phyloP scores from a whole-genome alignment of 768 basidiomycete genomes.

The Lactarius psammicola region DNA sequence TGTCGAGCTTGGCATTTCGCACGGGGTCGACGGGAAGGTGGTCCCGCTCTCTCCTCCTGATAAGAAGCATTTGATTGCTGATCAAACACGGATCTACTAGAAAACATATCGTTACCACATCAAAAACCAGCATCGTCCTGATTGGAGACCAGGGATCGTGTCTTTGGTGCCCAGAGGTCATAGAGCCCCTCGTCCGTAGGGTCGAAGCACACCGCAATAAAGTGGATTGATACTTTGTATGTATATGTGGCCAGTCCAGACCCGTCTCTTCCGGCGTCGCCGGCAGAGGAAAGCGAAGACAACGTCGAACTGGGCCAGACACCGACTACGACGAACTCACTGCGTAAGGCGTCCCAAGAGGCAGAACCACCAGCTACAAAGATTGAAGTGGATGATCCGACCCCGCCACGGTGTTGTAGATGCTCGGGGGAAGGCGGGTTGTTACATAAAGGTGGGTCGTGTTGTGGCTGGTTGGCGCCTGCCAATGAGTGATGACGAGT shows the following conservation, averaged over 20 bases:
- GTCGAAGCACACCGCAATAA: conserved; percentile 72
- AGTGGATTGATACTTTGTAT: conserved; percentile 47
- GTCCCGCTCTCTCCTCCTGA: no score
- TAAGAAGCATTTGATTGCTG: no score
- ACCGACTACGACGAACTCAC: not conserved
- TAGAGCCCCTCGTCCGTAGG: conserved; percentile 73
- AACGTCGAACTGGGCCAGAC: conserved; percentile 8
- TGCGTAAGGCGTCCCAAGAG: not conserved
- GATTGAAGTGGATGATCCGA: not conserved
- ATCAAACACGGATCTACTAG: no score
- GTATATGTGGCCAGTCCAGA: conserved; percentile 29
- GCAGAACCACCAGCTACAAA: conserved; percentile 6
- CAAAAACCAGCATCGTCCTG: not conserved
- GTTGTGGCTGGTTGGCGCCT: conserved; percentile 3
- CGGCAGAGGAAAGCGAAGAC: conserved; percentile 14
- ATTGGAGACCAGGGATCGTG: not conserved
- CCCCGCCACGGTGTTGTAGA: conserved; percentile 10
- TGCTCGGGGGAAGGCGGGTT: not conserved
- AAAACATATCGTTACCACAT: not conserved
- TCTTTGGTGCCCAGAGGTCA: conserved; percentile 66
- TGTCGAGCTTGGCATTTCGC: no score
- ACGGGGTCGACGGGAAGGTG: no score
- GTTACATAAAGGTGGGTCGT: not conserved
- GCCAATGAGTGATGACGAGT: not conserved
- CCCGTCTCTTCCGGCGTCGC: not conserved